Percentiles rank a stretch among this genome's conserved stretches.
phyloP scores from a whole-genome alignment of 2,329 filamentous ascomycete species.

The Thielaviopsis punctulata region DNA sequence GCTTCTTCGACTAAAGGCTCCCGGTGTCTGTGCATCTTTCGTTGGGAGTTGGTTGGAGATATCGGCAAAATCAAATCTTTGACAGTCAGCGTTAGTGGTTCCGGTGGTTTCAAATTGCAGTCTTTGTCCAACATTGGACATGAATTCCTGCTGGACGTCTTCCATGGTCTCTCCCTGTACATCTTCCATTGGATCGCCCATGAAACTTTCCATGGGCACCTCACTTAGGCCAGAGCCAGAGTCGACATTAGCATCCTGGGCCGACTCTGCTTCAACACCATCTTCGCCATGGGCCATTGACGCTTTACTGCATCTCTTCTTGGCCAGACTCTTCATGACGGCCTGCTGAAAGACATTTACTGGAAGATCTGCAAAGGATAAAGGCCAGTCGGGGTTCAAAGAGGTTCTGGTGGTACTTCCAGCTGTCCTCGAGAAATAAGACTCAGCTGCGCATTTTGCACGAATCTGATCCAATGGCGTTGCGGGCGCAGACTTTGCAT shows the following conservation, averaged over 20 bases:
- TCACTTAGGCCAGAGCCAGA: not conserved
- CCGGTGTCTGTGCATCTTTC: not conserved
- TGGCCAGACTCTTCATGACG: not conserved
- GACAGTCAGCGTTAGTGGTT: not conserved
- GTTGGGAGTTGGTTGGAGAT: slow-evolving; percentile 6
- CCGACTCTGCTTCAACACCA: not conserved
- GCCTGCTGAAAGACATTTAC: not conserved
- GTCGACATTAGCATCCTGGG: no score
- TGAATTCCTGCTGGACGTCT: not conserved
- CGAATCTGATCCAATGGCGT: not conserved
- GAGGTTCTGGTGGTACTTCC: not conserved
- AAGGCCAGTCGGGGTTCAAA: not conserved
- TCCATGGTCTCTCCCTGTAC: not conserved
- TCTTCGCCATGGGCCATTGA: not conserved
- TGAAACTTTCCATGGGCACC: not conserved
- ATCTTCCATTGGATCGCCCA: not conserved
- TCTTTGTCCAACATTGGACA: no score
- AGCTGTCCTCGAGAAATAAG: not conserved
- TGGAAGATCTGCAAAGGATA: not conserved
- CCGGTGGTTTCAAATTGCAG: not conserved
- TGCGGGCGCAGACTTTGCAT: not conserved
- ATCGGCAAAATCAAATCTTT: slow-evolving; percentile 7
- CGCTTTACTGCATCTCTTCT: not conserved
- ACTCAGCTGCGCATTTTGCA: not conserved
- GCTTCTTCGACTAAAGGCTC: slow-evolving; percentile 29